Conservation (phyloP, 768 basidiomycete species). For the Kwoniella sp. region DNA sequence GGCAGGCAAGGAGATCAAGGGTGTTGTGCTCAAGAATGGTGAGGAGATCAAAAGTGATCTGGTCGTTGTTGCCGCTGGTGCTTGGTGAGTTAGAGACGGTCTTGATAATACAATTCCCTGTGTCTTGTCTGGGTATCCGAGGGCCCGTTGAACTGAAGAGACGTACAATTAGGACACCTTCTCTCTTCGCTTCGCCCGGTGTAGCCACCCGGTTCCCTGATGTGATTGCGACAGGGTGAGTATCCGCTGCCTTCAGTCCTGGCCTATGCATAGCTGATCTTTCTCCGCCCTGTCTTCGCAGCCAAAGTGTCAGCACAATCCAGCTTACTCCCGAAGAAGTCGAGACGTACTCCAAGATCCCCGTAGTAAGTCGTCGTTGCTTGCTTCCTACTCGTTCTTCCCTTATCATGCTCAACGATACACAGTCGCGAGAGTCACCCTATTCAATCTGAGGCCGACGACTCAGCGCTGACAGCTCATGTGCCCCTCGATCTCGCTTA, state of each 20-base stretch:
- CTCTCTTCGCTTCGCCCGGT: constrained; percentile 66
- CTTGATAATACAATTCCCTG: too few relatives aligned
- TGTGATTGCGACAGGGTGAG: constrained; percentile 80
- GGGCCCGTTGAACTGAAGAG: background rate
- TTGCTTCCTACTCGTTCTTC: background rate
- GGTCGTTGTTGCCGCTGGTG: constrained; percentile 57
- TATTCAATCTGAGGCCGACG: background rate
- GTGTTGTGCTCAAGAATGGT: constrained; percentile 69
- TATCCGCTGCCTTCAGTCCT: constrained; percentile 6
- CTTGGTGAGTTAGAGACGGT: constrained; percentile 41
- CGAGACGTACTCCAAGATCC: constrained; percentile 62
- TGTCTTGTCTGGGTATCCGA: background rate
- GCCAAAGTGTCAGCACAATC: constrained; percentile 77
- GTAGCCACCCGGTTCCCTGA: constrained; percentile 57
- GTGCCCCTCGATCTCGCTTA: background rate
- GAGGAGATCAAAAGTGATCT: constrained; percentile 61
- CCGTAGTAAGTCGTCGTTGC: constrained; percentile 42
- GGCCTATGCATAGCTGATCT: background rate
- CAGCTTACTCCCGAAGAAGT: constrained; percentile 75
- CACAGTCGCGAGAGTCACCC: background rate
- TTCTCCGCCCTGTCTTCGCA: constrained; percentile 49
- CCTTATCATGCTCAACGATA: too few relatives aligned
- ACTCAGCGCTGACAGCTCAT: background rate
- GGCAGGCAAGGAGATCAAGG: constrained; percentile 58
- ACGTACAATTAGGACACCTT: constrained; percentile 73